phyloP scores from a whole-genome alignment of 371 early-diverging fungal species.

The Rhizopus delemar region DNA sequence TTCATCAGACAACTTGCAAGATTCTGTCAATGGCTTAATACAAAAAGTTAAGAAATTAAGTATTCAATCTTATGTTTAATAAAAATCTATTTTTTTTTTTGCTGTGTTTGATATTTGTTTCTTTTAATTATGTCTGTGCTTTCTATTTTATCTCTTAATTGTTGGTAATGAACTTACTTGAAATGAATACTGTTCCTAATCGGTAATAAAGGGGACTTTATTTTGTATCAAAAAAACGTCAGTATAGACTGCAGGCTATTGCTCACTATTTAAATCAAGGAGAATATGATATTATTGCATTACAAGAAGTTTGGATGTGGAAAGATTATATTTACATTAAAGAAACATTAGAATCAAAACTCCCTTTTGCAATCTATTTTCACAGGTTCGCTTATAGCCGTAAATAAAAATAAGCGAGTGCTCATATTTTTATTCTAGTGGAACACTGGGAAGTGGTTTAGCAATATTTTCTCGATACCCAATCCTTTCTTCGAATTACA shows the following conservation, averaged over 20 bases:
- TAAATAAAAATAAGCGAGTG: too few relatives aligned
- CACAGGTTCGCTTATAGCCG: neutral
- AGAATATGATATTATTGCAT: slow-evolving; percentile 58
- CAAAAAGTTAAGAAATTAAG: slow-evolving; percentile 44
- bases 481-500: slow-evolving; percentile 45
- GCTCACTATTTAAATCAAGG: slow-evolving; percentile 45
- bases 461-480: slow-evolving; percentile 57
- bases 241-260: slow-evolving; percentile 54
- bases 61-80: slow-evolving; percentile 10
- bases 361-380: slow-evolving; percentile 56
- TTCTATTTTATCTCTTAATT: slow-evolving; percentile 57
- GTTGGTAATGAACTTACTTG: slow-evolving; percentile 41
- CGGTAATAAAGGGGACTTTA: slow-evolving; percentile 53
- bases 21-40: slow-evolving; percentile 39
- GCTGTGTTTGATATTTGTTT: neutral
- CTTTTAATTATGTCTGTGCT: slow-evolving; percentile 13
- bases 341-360: slow-evolving; percentile 17
- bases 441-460: slow-evolving; percentile 61
- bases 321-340: slow-evolving; percentile 54
- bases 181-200: neutral
- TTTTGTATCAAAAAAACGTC: slow-evolving; percentile 51
- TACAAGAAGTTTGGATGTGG: slow-evolving; percentile 66
- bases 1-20: slow-evolving; percentile 18
- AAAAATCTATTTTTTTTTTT: neutral
- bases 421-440: slow-evolving; percentile 29